A percentile compares a stretch with the other conserved stretches of the same genome.
Evolutionary conservation across 2,329 filamentous ascomycete genomes (phyloP).

Genomic region (Pseudocercospora vitis): DNA sequence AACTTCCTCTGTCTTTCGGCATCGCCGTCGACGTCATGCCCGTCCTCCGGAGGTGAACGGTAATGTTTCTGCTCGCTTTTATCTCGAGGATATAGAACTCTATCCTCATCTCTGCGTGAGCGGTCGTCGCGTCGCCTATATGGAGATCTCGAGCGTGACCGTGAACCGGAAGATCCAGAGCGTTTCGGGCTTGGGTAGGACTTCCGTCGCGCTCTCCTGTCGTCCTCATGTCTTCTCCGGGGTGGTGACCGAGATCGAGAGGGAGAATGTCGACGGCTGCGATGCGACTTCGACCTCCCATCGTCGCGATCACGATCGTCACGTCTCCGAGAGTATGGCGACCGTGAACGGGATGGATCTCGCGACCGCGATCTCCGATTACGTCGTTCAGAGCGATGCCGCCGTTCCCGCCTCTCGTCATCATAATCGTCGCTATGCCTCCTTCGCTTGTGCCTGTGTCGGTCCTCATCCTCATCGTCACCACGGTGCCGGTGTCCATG

Average conservation of each 20-base stretch:
- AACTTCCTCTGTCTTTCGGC: slow-evolving; percentile 41
- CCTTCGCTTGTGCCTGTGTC: slow-evolving; percentile 36
- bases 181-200: slow-evolving; percentile 39
- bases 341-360: slow-evolving; percentile 24
- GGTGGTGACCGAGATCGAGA: slow-evolving; percentile 43
- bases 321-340: slow-evolving; percentile 28
- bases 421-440: slow-evolving; percentile 37
- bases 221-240: slow-evolving; percentile 38
- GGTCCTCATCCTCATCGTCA: slow-evolving; percentile 32
- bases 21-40: slow-evolving; percentile 31
- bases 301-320: slow-evolving; percentile 26
- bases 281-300: slow-evolving; percentile 25
- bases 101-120: slow-evolving; percentile 18
- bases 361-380: slow-evolving; percentile 25
- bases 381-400: slow-evolving; percentile 34
- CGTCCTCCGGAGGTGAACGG: slow-evolving; percentile 31
- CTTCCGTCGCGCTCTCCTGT: slow-evolving; percentile 33
- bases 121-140: slow-evolving; percentile 28
- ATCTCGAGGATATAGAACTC: slow-evolving; percentile 25
- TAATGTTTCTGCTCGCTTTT: slow-evolving; percentile 26
- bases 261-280: slow-evolving; percentile 31
- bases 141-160: slow-evolving; percentile 38
- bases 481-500: slow-evolving; percentile 28
- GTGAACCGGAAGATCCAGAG: slow-evolving; percentile 39
- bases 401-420: slow-evolving; percentile 35